phyloP scores from a whole-genome alignment of 805 yeast genomes.

The Nakazawaea populi region DNA sequence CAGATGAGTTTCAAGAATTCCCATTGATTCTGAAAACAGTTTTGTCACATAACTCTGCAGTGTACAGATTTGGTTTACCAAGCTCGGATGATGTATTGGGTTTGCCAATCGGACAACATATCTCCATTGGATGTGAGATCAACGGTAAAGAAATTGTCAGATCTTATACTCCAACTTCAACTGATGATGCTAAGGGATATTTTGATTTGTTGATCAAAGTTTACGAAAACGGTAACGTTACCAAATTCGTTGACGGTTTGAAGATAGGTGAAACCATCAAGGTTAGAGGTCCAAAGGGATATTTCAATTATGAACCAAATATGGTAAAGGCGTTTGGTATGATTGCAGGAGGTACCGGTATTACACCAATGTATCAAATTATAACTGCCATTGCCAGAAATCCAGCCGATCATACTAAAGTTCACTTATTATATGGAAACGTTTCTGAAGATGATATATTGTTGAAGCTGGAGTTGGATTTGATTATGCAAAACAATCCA shows the following conservation, averaged over 20 bases:
- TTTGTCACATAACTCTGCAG: slow-evolving; percentile 73
- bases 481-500: slow-evolving; percentile 48
- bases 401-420: slow-evolving; percentile 73
- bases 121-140: slow-evolving; percentile 69
- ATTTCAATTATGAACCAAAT: slow-evolving; percentile 76
- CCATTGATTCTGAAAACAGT: slow-evolving; percentile 73
- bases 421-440: slow-evolving; percentile 75
- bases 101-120: slow-evolving; percentile 92
- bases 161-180: slow-evolving; percentile 86
- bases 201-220: slow-evolving; percentile 84
- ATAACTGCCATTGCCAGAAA: slow-evolving; percentile 73
- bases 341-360: slow-evolving; percentile 98
- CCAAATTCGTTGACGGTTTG: slow-evolving; percentile 65
- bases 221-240: slow-evolving; percentile 80
- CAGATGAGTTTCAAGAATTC: slow-evolving; percentile 68
- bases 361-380: slow-evolving; percentile 93
- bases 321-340: slow-evolving; percentile 69
- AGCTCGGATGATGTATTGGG: slow-evolving; percentile 70
- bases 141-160: slow-evolving; percentile 77
- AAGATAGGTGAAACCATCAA: slow-evolving; percentile 73
- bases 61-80: slow-evolving; percentile 82
- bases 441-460: slow-evolving; percentile 76
- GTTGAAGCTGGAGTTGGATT: slow-evolving; percentile 74
- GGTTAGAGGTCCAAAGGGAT: slow-evolving; percentile 89
- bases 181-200: slow-evolving; percentile 72